Conservation (phyloP, 2,329 filamentous ascomycete genomes). For the Remersonia thermophila region DNA sequence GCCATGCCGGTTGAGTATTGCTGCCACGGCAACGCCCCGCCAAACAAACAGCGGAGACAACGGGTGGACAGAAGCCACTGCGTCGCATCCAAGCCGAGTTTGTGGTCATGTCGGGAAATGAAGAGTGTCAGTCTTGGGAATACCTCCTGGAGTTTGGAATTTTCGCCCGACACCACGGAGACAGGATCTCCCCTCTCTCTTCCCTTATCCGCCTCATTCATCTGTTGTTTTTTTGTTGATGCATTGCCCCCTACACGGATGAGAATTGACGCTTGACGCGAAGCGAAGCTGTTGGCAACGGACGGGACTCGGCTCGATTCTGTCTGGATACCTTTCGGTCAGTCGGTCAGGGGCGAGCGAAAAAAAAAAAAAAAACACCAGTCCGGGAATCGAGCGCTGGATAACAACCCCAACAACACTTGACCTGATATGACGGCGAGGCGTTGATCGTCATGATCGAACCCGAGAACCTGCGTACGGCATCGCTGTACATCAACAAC, state of each 20-base stretch:
- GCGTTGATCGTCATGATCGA: constrained; percentile 35
- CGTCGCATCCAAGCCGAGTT: constrained; percentile 9
- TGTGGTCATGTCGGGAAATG: constrained; percentile 5
- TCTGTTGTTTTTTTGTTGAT: no score
- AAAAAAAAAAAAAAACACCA: no score
- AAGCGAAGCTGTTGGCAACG: no score
- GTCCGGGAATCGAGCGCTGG: no score
- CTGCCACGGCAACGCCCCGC: constrained; percentile 17
- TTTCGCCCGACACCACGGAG: constrained; percentile 4
- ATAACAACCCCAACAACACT: constrained; percentile 1
- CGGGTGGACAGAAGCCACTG: no score
- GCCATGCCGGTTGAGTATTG: constrained; percentile 2
- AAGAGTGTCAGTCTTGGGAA: not conserved
- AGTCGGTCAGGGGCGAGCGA: no score
- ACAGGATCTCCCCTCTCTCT: not conserved
- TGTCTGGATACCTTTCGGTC: no score
- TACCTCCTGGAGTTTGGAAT: constrained; percentile 2
- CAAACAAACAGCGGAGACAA: constrained; percentile 13
- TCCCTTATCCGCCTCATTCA: not conserved
- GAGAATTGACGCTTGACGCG: no score
- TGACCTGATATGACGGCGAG: constrained; percentile 3
- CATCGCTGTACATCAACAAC: constrained; percentile 62
- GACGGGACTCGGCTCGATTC: no score
- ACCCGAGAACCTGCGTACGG: constrained; percentile 50
- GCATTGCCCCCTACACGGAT: no score